A percentile compares a stretch with the other conserved stretches of the same genome.
Evolutionary conservation across 148 eudicot genomes (phyloP).

Genomic region (Cornus suecica): DNA sequence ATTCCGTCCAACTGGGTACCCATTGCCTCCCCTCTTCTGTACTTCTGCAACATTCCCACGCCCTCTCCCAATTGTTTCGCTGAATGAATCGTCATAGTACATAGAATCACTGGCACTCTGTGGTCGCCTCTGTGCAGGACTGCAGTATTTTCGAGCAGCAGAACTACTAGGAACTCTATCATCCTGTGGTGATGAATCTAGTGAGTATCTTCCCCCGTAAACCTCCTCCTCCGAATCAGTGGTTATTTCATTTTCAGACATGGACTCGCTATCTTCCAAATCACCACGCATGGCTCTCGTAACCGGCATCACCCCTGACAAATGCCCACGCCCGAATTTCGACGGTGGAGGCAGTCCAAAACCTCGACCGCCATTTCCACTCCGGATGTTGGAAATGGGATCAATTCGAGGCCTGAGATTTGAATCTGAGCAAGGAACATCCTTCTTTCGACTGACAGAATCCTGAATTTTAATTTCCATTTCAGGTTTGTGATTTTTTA

Average conservation of each 20-base stretch:
- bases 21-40: conserved; percentile 38
- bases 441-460: conserved; percentile 36
- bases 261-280: conserved; percentile 40
- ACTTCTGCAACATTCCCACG: conserved; percentile 27
- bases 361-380: conserved; percentile 26
- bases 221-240: conserved; percentile 70
- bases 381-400: conserved; percentile 35
- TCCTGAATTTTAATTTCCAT: conserved; percentile 36
- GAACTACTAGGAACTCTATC: conserved; percentile 35
- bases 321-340: conserved; percentile 62
- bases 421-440: conserved; percentile 39
- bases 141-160: conserved; percentile 26
- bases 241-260: conserved; percentile 48
- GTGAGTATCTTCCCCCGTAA: conserved; percentile 65
- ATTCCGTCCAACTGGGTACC: conserved; percentile 37
- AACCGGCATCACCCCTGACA: conserved; percentile 50
- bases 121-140: conserved; percentile 30
- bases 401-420: conserved; percentile 41
- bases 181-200: conserved; percentile 80
- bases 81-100: conserved; percentile 72
- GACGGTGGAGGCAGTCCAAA: conserved; percentile 69
- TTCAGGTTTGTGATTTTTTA: neutral
- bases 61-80: conserved; percentile 45
- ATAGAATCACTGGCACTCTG: conserved; percentile 57
- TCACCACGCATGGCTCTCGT: conserved; percentile 39